These are phyloP conservation scores for Bretschneidera sinensis DNA, from an alignment of 345 rosid species.

Conservation along the genomic window DNA sequence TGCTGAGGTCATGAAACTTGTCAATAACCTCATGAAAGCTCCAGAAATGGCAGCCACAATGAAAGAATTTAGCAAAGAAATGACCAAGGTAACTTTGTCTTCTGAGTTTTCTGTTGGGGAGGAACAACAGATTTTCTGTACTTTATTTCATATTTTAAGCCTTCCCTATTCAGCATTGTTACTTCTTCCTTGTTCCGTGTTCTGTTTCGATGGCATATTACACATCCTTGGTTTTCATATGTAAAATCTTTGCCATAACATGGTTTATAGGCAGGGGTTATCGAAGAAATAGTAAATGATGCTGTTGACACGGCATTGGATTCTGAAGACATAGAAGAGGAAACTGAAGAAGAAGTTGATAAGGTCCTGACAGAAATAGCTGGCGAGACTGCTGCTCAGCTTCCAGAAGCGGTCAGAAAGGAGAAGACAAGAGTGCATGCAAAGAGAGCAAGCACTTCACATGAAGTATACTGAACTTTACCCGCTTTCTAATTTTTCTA, in stretches of 20 bases:
- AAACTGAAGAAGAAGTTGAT: conserved; percentile 48
- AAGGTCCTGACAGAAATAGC: conserved; percentile 46
- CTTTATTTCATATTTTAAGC: too few relatives aligned
- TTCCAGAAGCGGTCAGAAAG: conserved; percentile 38
- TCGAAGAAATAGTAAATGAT: conserved; percentile 43
- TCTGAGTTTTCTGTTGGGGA: not conserved
- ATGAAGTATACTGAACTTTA: conserved; percentile 14
- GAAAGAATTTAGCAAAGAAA: conserved; percentile 52
- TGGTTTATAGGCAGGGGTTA: conserved; percentile 40
- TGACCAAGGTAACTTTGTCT: conserved; percentile 34
- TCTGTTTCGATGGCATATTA: too few relatives aligned
- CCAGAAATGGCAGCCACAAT: conserved; percentile 45
- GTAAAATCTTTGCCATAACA: not conserved
- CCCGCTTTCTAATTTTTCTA: not conserved
- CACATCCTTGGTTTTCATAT: too few relatives aligned
- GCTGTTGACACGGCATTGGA: conserved; percentile 42
- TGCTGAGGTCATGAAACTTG: conserved; percentile 50
- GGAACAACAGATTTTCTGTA: too few relatives aligned
- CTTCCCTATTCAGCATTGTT: too few relatives aligned
- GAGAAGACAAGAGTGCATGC: conserved; percentile 20
- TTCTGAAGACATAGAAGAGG: conserved; percentile 46
- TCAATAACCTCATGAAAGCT: conserved; percentile 51
- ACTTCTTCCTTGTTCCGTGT: too few relatives aligned
- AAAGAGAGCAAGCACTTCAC: conserved; percentile 23
- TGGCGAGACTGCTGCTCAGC: conserved; percentile 42